phyloP scores from a whole-genome alignment of 495 filamentous ascomycete genomes.

The Aspergillus steynii region DNA sequence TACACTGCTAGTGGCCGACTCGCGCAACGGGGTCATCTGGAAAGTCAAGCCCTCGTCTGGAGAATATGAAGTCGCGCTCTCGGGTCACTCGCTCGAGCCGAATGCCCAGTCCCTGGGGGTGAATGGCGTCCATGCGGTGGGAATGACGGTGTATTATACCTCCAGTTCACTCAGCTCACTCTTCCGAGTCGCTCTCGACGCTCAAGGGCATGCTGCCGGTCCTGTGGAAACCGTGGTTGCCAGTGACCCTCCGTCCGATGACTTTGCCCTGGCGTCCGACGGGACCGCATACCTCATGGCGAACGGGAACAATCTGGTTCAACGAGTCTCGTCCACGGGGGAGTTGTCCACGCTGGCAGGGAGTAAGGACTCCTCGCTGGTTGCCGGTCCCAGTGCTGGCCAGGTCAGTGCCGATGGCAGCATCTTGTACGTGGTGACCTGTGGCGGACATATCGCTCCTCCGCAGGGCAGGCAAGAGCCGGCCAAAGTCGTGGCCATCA shows the following conservation, averaged over 20 bases:
- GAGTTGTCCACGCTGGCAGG: slow-evolving; percentile 17
- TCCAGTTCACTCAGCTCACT: slow-evolving; percentile 36
- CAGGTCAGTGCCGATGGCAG: slow-evolving; percentile 25
- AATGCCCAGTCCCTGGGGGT: slow-evolving; percentile 33
- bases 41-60: slow-evolving; percentile 34
- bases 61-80: slow-evolving; percentile 30
- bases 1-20: slow-evolving; percentile 41
- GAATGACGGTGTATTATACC: slow-evolving; percentile 41
- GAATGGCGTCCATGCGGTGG: slow-evolving; percentile 36
- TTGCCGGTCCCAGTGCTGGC: slow-evolving; percentile 27
- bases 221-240: slow-evolving; percentile 29
- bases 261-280: slow-evolving; percentile 33
- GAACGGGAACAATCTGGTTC: slow-evolving; percentile 28
- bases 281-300: slow-evolving; percentile 41
- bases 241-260: slow-evolving; percentile 32
- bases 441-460: slow-evolving; percentile 30
- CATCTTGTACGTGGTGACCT: slow-evolving; percentile 31
- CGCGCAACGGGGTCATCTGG: slow-evolving; percentile 34
- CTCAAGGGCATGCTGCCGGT: slow-evolving; percentile 25
- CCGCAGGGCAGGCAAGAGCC: slow-evolving; percentile 31
- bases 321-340: neutral
- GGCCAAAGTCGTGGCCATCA: slow-evolving; percentile 24
- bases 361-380: slow-evolving; percentile 29
- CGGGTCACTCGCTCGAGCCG: slow-evolving; percentile 28
- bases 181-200: slow-evolving; percentile 31